phyloP scores from a whole-genome alignment of 169 alveolate genomes.

The Plasmodium gallinaceum region DNA sequence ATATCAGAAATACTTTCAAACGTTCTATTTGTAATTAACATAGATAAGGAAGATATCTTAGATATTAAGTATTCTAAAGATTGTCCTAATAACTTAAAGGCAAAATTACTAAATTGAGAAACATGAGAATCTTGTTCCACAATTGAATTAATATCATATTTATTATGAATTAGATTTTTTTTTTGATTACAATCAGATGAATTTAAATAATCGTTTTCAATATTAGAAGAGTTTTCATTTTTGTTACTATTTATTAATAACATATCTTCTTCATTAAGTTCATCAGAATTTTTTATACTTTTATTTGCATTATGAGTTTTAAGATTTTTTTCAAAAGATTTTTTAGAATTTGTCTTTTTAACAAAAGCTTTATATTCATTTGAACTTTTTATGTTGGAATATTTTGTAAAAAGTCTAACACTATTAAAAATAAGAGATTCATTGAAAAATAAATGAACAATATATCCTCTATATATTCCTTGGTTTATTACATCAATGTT shows the following conservation, averaged over 20 bases:
- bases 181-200: conserved; percentile 23
- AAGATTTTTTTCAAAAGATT: not conserved
- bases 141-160: conserved; percentile 58
- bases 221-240: conserved; percentile 2
- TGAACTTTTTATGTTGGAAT: conserved; percentile 37
- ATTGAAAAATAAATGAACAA: conserved; percentile 82
- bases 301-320: not conserved
- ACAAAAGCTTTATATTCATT: not conserved
- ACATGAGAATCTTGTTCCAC: conserved; percentile 64
- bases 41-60: conserved; percentile 43
- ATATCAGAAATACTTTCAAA: conserved; percentile 71
- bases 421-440: conserved; percentile 84
- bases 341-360: not conserved
- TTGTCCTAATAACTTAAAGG: conserved; percentile 56
- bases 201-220: not conserved
- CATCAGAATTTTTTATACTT: not conserved
- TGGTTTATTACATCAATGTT: conserved; percentile 72
- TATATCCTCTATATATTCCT: conserved; percentile 85
- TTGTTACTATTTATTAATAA: not conserved
- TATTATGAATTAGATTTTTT: conserved; percentile 37
- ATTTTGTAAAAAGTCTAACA: conserved; percentile 78
- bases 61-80: conserved; percentile 61
- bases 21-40: conserved; percentile 50
- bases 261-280: conserved; percentile 37
- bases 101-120: conserved; percentile 67